Conservation (phyloP, 768 basidiomycete genomes). For the Dioszegia crocea region DNA sequence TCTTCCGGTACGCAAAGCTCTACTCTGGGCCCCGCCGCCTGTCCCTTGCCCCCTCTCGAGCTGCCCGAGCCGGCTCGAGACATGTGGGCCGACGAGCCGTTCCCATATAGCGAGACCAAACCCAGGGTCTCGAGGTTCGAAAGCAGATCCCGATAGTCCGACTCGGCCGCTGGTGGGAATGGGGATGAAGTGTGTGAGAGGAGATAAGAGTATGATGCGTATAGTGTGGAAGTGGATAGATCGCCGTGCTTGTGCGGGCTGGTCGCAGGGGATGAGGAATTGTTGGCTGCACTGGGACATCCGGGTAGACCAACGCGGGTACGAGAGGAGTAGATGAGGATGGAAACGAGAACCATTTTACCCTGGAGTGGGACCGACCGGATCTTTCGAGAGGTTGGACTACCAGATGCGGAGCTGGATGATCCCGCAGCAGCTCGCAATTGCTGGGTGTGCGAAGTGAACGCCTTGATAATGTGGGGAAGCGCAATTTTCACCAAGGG, state of each 20-base stretch:
- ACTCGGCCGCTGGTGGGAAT: slow-evolving; percentile 45
- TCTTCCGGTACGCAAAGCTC: slow-evolving; percentile 41
- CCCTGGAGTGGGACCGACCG: slow-evolving; percentile 48
- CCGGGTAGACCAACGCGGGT: slow-evolving; percentile 27
- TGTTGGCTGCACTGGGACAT: slow-evolving; percentile 13
- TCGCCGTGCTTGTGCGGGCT: slow-evolving; percentile 21
- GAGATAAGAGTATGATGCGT: slow-evolving; percentile 46
- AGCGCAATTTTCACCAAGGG: slow-evolving; percentile 40
- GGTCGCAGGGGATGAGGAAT: slow-evolving; percentile 11
- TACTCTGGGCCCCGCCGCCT: slow-evolving; percentile 23
- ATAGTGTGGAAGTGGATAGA: slow-evolving; percentile 28
- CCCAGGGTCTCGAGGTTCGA: slow-evolving; percentile 48
- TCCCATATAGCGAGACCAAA: slow-evolving; percentile 32
- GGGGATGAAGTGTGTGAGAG: slow-evolving; percentile 40
- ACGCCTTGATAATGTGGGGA: slow-evolving; percentile 46
- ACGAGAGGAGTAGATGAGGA: slow-evolving; percentile 38
- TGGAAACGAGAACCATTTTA: slow-evolving; percentile 47
- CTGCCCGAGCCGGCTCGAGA: slow-evolving; percentile 10
- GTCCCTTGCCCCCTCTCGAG: not conserved
- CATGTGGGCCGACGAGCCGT: slow-evolving; percentile 15
- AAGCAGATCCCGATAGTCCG: slow-evolving; percentile 49
- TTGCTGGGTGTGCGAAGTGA: slow-evolving; percentile 44
- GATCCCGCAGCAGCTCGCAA: slow-evolving; percentile 42
- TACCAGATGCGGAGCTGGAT: not conserved
- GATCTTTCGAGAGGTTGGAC: slow-evolving; percentile 40